Evolutionary conservation across 2,329 filamentous ascomycete species (phyloP), one percentile per base, ranked within the genome.

Genomic region (Capronia coronata): DNA sequence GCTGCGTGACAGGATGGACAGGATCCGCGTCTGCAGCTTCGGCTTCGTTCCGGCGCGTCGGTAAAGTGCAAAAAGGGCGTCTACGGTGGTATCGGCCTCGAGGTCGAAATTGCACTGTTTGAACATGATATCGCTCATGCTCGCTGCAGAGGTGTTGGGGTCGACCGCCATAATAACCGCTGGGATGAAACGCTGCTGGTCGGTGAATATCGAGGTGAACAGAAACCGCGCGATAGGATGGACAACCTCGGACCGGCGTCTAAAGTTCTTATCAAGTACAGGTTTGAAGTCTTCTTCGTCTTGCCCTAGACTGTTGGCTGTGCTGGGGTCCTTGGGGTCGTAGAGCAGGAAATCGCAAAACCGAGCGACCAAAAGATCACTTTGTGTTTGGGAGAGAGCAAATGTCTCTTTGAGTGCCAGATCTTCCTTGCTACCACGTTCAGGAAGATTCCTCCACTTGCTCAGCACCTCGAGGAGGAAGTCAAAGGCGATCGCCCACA

Each of bases 51-150:
- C 82, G 1, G 75, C 75, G n/a, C 76, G 79, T 37, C 83, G 81
- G 64, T 95, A 94, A 1, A 89, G 75, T 2, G 75, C 68, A 60
- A 89, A 90, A 2, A 97, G 71, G 13, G 76, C 72, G 48, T 77
- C 70, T 2, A 94, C 74, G 1, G 89, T 67, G 1, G 65, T 59
- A 8, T 72, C 61, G 54, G 87, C 77, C 64, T 97, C 91, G 21
- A 96, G 71, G 1, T 80, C 72, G 8, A 79, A 72, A 22, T 74
- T 77, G 23, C 80, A 85, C 57, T 90, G 77, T 68, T 96, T 98
- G 57, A 97, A 68, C 42, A 94, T 79, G 60, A 95, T 89, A 49
- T 96, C 88, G 0, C 87, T 91, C n/a, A 87, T 72, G n/a, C 85
- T 81, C 9, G 86, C 82, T 30, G 96, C 82, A 7, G 84, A 79